phyloP scores from a whole-genome alignment of 768 basidiomycete species.

The Leccinum variicolor region DNA sequence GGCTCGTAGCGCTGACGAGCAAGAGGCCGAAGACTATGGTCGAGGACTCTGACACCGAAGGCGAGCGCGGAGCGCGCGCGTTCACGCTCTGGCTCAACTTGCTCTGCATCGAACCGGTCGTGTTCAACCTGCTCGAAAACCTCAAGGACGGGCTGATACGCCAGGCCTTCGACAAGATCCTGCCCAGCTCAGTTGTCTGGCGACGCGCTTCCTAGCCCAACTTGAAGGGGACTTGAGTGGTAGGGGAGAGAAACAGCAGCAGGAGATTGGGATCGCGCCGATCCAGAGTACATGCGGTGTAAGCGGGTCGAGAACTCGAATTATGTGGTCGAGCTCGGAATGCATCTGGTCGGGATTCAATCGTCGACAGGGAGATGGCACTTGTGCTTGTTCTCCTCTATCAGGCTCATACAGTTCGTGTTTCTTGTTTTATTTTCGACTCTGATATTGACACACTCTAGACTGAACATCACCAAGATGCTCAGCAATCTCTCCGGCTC shows the following conservation, averaged over 20 bases:
- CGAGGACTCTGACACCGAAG: slow-evolving; percentile 98
- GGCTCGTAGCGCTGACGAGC: slow-evolving; percentile 92
- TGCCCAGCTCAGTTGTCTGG: slow-evolving; percentile 93
- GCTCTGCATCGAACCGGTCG: slow-evolving; percentile 91
- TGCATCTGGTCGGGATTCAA: slow-evolving; percentile 98
- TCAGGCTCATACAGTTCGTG: slow-evolving; percentile 87
- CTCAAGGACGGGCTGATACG: slow-evolving; percentile 91
- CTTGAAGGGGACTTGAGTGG: slow-evolving; percentile 27
- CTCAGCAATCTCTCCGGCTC: slow-evolving; percentile 66
- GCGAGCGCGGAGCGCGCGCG: slow-evolving; percentile 94
- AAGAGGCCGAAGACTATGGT: slow-evolving; percentile 92
- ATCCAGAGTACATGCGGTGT: slow-evolving; percentile 85
- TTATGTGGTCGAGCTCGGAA: slow-evolving; percentile 89
- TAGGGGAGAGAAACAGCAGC: slow-evolving; percentile 55
- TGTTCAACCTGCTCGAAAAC: slow-evolving; percentile 96
- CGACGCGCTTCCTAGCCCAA: slow-evolving; percentile 89
- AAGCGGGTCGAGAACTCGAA: slow-evolving; percentile 99
- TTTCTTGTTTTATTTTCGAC: neutral
- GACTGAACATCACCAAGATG: slow-evolving; percentile 88
- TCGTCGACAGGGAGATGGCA: slow-evolving; percentile 91
- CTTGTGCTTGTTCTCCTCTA: slow-evolving; percentile 95
- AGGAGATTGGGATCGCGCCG: slow-evolving; percentile 78
- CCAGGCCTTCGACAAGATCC: slow-evolving; percentile 95
- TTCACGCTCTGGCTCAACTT: slow-evolving; percentile 97
- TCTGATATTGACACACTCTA: slow-evolving; percentile 20